Percentiles rank a stretch among this genome's conserved stretches.
Evolutionary conservation across 164 flowering plant species (phyloP).

Genomic region (Nymphaea thermarum): DNA sequence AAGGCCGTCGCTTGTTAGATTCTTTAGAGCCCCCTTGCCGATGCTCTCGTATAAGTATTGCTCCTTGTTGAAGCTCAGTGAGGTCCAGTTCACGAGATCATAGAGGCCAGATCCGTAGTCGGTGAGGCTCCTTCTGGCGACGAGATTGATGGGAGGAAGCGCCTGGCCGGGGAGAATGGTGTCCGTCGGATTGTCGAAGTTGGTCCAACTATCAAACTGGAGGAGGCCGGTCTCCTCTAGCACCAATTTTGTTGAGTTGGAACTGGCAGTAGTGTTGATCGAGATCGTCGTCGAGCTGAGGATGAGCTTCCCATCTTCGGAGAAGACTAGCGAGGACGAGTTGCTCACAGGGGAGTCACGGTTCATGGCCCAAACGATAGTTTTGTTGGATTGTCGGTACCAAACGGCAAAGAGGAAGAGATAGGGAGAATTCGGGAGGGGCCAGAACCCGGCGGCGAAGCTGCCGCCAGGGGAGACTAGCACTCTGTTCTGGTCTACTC

Average conservation of each 20-base stretch:
- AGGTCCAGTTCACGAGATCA: conserved; percentile 11
- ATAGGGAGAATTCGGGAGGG: conserved; percentile 10
- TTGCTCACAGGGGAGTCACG: conserved; percentile 13
- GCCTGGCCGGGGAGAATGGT: conserved; percentile 42
- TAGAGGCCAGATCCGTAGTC: conserved; percentile 16
- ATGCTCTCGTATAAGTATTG: too few species aligned
- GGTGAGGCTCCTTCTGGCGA: conserved; percentile 15
- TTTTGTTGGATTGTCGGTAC: conserved; percentile 20
- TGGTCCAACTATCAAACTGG: conserved; percentile 35
- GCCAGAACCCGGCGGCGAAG: conserved; percentile 60
- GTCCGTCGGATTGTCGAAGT: conserved; percentile 37
- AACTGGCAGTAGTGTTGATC: background rate
- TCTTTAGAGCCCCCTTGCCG: too few species aligned
- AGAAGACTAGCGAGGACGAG: conserved; percentile 24
- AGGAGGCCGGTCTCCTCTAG: conserved; percentile 29
- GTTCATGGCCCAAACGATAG: conserved; percentile 39
- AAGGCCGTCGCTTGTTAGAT: conserved; percentile 26
- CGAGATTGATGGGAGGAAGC: conserved; percentile 8
- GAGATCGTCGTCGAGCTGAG: too few species aligned
- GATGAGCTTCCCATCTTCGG: conserved; percentile 17
- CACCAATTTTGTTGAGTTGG: conserved; percentile 15
- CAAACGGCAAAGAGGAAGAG: conserved; percentile 48
- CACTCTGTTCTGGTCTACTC: conserved; percentile 22
- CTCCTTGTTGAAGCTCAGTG: conserved; percentile 13
- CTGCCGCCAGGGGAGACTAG: conserved; percentile 43